Evolutionary conservation across 2,329 filamentous ascomycete genomes (phyloP).

Genomic region (Penicillium sp.): DNA sequence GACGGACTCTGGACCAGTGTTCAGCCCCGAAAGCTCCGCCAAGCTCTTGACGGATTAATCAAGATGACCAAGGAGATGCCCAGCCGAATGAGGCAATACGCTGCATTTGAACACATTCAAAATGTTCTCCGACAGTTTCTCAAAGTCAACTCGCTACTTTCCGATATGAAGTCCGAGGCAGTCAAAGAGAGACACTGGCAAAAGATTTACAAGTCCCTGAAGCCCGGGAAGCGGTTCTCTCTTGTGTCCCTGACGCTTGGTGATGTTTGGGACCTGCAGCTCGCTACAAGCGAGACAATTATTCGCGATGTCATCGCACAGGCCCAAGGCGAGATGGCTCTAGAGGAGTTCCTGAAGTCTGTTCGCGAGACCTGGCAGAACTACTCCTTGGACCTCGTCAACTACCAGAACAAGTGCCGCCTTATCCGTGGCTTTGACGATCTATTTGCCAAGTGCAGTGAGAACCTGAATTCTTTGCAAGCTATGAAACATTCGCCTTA

Average conservation of each 20-base stretch:
- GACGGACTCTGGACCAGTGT: constrained; percentile 95
- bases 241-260: constrained; percentile 94
- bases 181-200: constrained; percentile 96
- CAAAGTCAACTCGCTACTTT: constrained; percentile 85
- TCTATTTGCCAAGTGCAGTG: constrained; percentile 95
- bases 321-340: constrained; percentile 95
- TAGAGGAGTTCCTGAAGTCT: constrained; percentile 95
- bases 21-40: constrained; percentile 87
- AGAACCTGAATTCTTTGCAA: constrained; percentile 95
- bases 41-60: constrained; percentile 85
- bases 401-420: constrained; percentile 97
- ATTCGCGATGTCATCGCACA: constrained; percentile 93
- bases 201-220: constrained; percentile 95
- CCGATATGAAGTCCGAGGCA: constrained; percentile 92
- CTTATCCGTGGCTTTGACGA: constrained; percentile 98
- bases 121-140: constrained; percentile 82
- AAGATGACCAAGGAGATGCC: constrained; percentile 99
- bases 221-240: constrained; percentile 89
- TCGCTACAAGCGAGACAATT: constrained; percentile 79
- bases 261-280: constrained; percentile 96
- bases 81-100: constrained; percentile 97
- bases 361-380: constrained; percentile 97
- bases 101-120: constrained; percentile 98
- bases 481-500: constrained; percentile 99
- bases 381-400: constrained; percentile 89